Base-by-base conservation (phyloP, 345 rosid genomes). In the Excoecaria agallocha region DNA sequence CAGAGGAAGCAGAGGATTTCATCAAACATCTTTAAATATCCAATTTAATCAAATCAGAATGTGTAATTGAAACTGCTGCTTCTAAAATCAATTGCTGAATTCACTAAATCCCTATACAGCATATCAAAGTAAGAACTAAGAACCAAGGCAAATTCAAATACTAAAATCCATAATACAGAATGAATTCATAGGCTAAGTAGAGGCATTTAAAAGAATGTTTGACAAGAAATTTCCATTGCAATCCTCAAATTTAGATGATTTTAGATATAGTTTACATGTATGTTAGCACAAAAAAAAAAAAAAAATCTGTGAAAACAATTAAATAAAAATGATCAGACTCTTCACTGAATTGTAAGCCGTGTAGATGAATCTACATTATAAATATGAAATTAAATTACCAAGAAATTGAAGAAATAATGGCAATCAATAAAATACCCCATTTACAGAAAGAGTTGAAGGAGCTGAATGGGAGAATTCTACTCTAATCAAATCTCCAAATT, bases 371-470 rank as follows among this genome's bases (percentile, higher is more conserved):
- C 59, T 62, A 75, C 77, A 77, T 52, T 56, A 61, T n/a, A 54
- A 19, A 52, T 38, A 45, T 3, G 5, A 48, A 35, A 60, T 59
- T n/a, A 39, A 69, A 38, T 30, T 8, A 52, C 1, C 13, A 50
- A 60, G 15, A 67, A 73, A 16, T 67, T 68, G 66, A 66, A 43
- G 30, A 22, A 52, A 78, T 30, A 61, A 70, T 12, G 49, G 24
- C 68, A 76, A 76, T 74, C 68, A 79, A 70, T 61, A 77, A 75
- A 76, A 66, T 79, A 30, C 30, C 30, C 82, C 71, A 78, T 83
- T 79, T 83, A 87, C 88, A 84, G 75, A 78, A 60, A 74, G 62
- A 60, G 56, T 48, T 19, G 63, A 62, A 66, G 63, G 65, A 74
- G 71, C 67, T 63, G 22, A 77, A 41, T 30, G 8, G 13, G 70